These are phyloP conservation scores for Colletotrichum abscissum DNA, from an alignment of 2,329 filamentous ascomycete species.

Conservation along the genomic window DNA sequence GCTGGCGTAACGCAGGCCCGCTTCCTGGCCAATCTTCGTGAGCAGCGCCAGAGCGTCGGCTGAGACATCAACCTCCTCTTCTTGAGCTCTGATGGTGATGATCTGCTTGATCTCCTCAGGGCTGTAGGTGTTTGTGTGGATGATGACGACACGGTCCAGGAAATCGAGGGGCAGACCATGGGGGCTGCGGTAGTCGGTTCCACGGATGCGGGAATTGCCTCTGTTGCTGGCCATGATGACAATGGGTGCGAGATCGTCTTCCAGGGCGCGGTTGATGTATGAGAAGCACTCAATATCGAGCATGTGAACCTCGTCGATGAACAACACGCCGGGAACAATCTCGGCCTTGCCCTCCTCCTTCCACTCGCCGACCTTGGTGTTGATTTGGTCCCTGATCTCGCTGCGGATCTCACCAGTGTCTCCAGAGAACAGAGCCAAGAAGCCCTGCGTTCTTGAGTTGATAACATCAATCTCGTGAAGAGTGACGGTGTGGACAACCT, in stretches of 20 bases:
- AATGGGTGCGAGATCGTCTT: conserved; percentile 93
- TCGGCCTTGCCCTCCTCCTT: conserved; percentile 99
- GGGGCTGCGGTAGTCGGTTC: conserved; percentile 91
- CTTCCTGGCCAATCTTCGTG: conserved; percentile 95
- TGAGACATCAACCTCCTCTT: conserved; percentile 94
- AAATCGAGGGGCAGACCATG: conserved; percentile 97
- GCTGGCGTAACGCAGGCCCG: conserved; percentile 93
- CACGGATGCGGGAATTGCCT: conserved; percentile 89
- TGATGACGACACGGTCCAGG: conserved; percentile 94
- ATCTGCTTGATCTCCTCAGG: conserved; percentile 92
- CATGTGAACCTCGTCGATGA: conserved; percentile 99
- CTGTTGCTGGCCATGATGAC: conserved; percentile 99
- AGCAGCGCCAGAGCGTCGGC: conserved; percentile 91
- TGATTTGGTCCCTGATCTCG: conserved; percentile 98
- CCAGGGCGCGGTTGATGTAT: conserved; percentile 96
- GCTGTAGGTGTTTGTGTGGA: conserved; percentile 89
- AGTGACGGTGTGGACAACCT: conserved; percentile 96
- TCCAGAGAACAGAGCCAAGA: conserved; percentile 95
- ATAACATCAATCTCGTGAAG: conserved; percentile 99
- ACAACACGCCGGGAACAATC: conserved; percentile 95
- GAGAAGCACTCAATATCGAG: conserved; percentile 99
- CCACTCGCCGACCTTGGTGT: conserved; percentile 99
- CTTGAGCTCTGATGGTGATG: conserved; percentile 88
- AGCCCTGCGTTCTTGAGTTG: conserved; percentile 98
- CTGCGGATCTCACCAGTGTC: conserved; percentile 98